phyloP scores from a whole-genome alignment of 2,329 filamentous ascomycete species.

The Peltaster fructicola region DNA sequence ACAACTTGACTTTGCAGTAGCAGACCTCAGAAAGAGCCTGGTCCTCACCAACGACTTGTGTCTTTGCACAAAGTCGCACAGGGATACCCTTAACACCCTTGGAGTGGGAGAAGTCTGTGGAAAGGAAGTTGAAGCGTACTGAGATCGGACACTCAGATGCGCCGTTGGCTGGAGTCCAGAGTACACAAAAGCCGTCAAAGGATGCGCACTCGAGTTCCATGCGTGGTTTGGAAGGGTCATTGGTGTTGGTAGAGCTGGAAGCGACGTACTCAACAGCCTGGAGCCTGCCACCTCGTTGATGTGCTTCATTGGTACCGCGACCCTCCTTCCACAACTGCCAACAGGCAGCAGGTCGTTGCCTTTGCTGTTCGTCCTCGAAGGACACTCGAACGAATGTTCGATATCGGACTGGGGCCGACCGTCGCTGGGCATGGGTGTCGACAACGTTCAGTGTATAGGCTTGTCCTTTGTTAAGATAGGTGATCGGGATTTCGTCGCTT shows the following conservation, averaged over 20 bases:
- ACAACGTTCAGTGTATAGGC: constrained; percentile 74
- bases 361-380: constrained; percentile 89
- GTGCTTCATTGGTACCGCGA: constrained; percentile 84
- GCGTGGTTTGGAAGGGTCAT: constrained; percentile 27
- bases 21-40: constrained; percentile 46
- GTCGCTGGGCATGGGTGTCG: constrained; percentile 51
- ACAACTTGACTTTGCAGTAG: constrained; percentile 93
- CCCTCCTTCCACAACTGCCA: constrained; percentile 96
- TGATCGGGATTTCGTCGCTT: constrained; percentile 81
- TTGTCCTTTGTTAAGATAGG: constrained; percentile 94
- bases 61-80: constrained; percentile 83
- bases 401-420: constrained; percentile 48
- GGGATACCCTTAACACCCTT: constrained; percentile 98
- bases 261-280: constrained; percentile 92
- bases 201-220: constrained; percentile 44
- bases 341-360: constrained; percentile 62
- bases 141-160: constrained; percentile 68
- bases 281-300: constrained; percentile 78
- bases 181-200: constrained; percentile 85
- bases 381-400: constrained; percentile 88
- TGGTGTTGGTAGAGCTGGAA: constrained; percentile 34
- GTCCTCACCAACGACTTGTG: constrained; percentile 39
- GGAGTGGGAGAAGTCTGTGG: constrained; percentile 95
- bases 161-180: constrained; percentile 54
- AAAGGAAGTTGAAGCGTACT: constrained; percentile 94